Percentiles rank a stretch among this genome's conserved stretches.
Evolutionary conservation across 1,139 yeast species (phyloP).

Genomic region (Geotrichum macrosporum): DNA sequence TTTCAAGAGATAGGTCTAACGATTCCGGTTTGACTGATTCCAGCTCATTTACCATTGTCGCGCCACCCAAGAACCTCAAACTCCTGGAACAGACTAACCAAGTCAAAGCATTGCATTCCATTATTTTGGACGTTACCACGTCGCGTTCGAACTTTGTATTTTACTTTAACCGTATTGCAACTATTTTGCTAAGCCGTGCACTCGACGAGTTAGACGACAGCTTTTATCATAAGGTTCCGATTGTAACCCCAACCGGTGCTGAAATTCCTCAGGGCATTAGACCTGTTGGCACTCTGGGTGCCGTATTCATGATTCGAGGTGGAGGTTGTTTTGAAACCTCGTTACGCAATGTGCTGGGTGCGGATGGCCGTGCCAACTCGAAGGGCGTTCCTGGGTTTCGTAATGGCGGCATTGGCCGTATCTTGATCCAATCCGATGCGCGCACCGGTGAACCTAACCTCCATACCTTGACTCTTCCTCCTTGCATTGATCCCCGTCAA

Average conservation of each 20-base stretch:
- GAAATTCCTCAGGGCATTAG: conserved; percentile 43
- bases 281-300: conserved; percentile 50
- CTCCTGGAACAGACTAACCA: conserved; percentile 62
- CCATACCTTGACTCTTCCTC: conserved; percentile 66
- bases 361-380: conserved; percentile 9
- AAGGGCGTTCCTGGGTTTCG: too few species aligned
- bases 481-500: conserved; percentile 30
- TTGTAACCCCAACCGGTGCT: conserved; percentile 48
- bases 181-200: conserved; percentile 62
- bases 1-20: too few species aligned
- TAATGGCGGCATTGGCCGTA: conserved; percentile 66
- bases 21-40: too few species aligned
- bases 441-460: conserved; percentile 90
- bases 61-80: conserved; percentile 22
- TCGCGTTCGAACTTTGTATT: conserved; percentile 75
- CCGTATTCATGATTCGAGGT: conserved; percentile 77
- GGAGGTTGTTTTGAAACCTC: conserved; percentile 90
- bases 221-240: conserved; percentile 32
- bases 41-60: background rate
- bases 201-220: conserved; percentile 45
- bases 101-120: conserved; percentile 65
- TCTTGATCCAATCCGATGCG: conserved; percentile 82
- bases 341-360: conserved; percentile 33
- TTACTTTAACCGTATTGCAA: conserved; percentile 75
- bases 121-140: conserved; percentile 50